Evolutionary conservation across 352 stramenopile genomes (phyloP).

Genomic region (Phytophthora palmivora): DNA sequence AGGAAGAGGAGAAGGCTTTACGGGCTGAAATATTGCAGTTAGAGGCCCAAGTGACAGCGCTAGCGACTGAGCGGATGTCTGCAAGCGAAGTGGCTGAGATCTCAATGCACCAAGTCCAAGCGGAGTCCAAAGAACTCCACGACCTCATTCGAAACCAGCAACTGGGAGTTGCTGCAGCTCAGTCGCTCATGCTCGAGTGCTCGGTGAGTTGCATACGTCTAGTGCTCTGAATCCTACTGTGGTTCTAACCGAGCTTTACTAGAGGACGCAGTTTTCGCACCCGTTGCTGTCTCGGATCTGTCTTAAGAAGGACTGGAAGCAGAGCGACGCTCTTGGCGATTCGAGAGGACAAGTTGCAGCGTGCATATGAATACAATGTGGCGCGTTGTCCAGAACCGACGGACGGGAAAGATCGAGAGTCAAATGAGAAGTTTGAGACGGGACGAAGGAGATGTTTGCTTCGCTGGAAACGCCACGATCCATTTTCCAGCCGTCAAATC

Average conservation of each 20-base stretch:
- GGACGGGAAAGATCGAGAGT: constrained; percentile 20
- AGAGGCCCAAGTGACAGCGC: constrained; percentile 11
- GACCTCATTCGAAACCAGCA: constrained; percentile 18
- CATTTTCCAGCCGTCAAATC: constrained; percentile 40
- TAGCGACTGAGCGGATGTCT: constrained; percentile 11
- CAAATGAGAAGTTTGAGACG: constrained; percentile 32
- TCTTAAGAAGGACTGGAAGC: constrained; percentile 24
- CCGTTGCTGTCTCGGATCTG: constrained; percentile 39
- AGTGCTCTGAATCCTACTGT: neutral
- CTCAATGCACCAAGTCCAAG: constrained; percentile 1
- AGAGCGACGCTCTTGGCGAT: constrained; percentile 23
- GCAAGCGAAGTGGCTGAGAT: neutral
- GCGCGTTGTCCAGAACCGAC: constrained; percentile 6
- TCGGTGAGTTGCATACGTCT: constrained; percentile 11
- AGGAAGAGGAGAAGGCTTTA: constrained; percentile 21
- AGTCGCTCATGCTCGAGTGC: constrained; percentile 34
- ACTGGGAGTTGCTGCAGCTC: constrained; percentile 27
- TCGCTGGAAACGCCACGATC: constrained; percentile 26
- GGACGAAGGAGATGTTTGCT: constrained; percentile 38
- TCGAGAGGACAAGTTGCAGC: constrained; percentile 29
- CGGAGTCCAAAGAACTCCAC: constrained; percentile 10
- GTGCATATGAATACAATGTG: constrained; percentile 26
- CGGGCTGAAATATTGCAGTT: constrained; percentile 12
- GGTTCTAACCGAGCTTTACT: neutral
- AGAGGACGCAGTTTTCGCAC: constrained; percentile 26